Base-by-base conservation (phyloP, 768 basidiomycete species). In the Macrolepiota dolichaula region DNA sequence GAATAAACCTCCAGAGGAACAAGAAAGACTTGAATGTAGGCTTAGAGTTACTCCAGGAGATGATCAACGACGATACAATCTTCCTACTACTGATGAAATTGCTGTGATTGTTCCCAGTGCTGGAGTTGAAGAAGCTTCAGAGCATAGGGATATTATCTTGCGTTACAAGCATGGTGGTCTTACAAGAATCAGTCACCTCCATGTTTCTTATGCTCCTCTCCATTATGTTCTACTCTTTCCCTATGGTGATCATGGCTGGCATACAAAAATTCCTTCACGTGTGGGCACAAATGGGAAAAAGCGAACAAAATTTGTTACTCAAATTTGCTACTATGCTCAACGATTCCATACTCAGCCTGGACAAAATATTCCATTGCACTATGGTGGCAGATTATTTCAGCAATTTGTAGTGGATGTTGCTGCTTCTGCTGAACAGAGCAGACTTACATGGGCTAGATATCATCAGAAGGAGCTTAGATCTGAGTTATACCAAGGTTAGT, bases 151-250 rank as follows among this genome's bases (percentile, higher is more conserved):
- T 44, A 78, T 81, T 17, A 59, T 81, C 7, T 42, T 79, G 0
- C 55, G 27, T 3, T 51, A 67, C 0, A 62, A 68, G n/a, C 57
- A 51, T 58, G 66, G 63, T 44, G 65, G 59, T 2, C 61, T 80
- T 2, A 27, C 62, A 19, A 55, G 66, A 1, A 77, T 81, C 37
- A 71, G 55, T 60, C 71, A 82, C 1, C 56, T 68, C 0, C 68
- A 78, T 62, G 70, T 74, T 4, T 54, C 66, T 0, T 83, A 82
- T 62, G 32, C 63, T 0, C 64, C 79, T 0, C 67, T 82, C 0
- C 75, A 80, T 12, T 82, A 80, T 75, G 73, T 77, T 0, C 63
- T 84, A 0, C 69, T 83, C 1, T 81, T 81, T 69, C 76, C 79
- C 2, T 19, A 53, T 38, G 78, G 78, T 2, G 65, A 76, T 12